Percentiles rank a stretch among this genome's conserved stretches.
These are phyloP conservation scores for Casuarina equisetifolia DNA, from an alignment of 306 rosid genomes.

Conservation along the genomic window DNA sequence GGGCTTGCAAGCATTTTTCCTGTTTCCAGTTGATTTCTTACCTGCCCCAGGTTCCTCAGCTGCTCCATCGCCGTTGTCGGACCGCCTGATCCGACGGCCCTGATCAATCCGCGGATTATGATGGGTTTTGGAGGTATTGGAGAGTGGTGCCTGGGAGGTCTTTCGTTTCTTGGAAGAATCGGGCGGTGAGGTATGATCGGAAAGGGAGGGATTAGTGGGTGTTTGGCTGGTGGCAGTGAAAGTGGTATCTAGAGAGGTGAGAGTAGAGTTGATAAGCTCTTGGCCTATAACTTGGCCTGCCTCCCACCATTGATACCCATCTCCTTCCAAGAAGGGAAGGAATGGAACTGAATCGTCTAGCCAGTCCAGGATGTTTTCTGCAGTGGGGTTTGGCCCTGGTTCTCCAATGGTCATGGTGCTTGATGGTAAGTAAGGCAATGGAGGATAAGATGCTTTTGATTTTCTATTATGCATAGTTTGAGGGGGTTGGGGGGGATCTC, in stretches of 20 bases:
- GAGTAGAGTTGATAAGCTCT: constrained; percentile 31
- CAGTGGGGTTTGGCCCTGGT: constrained; percentile 43
- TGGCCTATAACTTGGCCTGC: constrained; percentile 47
- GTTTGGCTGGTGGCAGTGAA: constrained; percentile 27
- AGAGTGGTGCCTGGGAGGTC: constrained; percentile 30
- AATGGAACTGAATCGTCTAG: constrained; percentile 68
- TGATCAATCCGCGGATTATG: constrained; percentile 41
- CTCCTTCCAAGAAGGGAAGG: constrained; percentile 63
- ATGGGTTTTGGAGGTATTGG: constrained; percentile 38
- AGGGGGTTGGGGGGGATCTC: constrained; percentile 13
- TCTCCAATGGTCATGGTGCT: constrained; percentile 57
- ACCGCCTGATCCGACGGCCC: constrained; percentile 29
- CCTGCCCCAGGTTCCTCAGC: constrained; percentile 31
- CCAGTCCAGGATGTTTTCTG: constrained; percentile 82
- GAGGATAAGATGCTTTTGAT: not conserved
- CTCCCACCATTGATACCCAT: constrained; percentile 64
- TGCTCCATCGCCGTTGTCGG: constrained; percentile 36
- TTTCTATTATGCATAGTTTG: constrained; percentile 14
- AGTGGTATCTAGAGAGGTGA: constrained; percentile 33
- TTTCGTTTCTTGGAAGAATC: constrained; percentile 66
- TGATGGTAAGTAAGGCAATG: constrained; percentile 19
- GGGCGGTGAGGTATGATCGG: constrained; percentile 33
- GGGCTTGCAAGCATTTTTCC: constrained; percentile 47
- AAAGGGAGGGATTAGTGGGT: constrained; percentile 32
- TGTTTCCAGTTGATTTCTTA: constrained; percentile 55